Base-by-base conservation (phyloP, 352 stramenopile species). In the Pythium folliculosum region DNA sequence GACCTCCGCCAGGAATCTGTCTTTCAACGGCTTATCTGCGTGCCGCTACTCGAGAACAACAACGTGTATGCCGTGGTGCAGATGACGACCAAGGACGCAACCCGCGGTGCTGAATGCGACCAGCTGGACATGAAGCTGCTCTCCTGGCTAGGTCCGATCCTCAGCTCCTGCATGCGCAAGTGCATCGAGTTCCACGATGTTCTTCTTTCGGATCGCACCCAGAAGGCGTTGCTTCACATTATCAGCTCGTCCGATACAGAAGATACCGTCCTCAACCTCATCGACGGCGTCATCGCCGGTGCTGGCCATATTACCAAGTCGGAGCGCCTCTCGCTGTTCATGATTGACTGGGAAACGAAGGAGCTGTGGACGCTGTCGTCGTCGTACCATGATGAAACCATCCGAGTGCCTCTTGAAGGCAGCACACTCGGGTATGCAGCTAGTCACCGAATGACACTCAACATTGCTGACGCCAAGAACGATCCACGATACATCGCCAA, bases 151-250 rank as follows among this genome's bases (percentile, higher is more conserved):
- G 87, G 87, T 0, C 84, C 85, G 44, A 93, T 95, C 67, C 69
- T 95, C 43, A 89, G 80, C 48, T 88, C 85, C 16, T 91, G 84
- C 30, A 92, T 95, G 84, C 82, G 87, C 14, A 92, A 93, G 58
- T 92, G 84, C 51, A 94, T 95, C 57, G 85, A 95, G 68, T 93
- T 84, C 63, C 87, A 94, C 59, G 87, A 95, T 44, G 82, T 94
- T 19, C 57, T 94, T 57, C 69, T 95, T 0, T 92, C 84, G 5
- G 85, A 95, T 50, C 85, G 87, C 17, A 95, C 87, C 3, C 87
- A 95, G 51, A 91, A 93, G 55, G 87, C 87, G 32, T 70, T 95
- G 48, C 75, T 95, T 21, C 85, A 93, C 67, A 94, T 94, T 67
- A 91, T 93, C 49, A 93, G 84, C 71, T 92, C 84, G 30, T 92